A percentile compares a stretch with the other conserved stretches of the same genome.
Conservation (phyloP, 2,329 filamentous ascomycete genomes). For the Phialocephala subalpina region DNA sequence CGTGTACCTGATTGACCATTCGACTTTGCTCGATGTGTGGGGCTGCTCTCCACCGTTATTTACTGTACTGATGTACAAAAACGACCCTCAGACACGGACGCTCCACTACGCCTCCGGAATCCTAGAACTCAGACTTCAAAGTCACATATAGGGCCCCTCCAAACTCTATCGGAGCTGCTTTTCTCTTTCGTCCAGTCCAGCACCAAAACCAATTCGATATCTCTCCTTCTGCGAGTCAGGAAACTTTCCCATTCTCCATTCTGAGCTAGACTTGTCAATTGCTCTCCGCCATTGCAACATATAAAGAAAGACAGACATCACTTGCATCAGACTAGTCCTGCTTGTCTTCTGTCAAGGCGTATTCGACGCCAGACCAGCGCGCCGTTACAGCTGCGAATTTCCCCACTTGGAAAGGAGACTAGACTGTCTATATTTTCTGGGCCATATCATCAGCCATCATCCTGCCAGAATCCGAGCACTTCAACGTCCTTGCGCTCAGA, state of each 20-base stretch:
- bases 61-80: slow-evolving; percentile 17
- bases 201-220: slow-evolving; percentile 18
- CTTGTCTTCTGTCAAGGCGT: slow-evolving; percentile 27
- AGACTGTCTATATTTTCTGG: slow-evolving; percentile 11
- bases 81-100: slow-evolving; percentile 32
- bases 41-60: slow-evolving; percentile 28
- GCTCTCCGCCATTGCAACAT: background rate
- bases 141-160: slow-evolving; percentile 32
- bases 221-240: slow-evolving; percentile 29
- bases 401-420: slow-evolving; percentile 12
- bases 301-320: slow-evolving; percentile 8
- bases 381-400: slow-evolving; percentile 19
- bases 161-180: slow-evolving; percentile 23
- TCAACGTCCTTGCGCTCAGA: slow-evolving; percentile 33
- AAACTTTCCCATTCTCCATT: slow-evolving; percentile 19
- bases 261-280: slow-evolving; percentile 1
- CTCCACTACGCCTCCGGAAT: slow-evolving; percentile 34
- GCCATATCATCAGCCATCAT: slow-evolving; percentile 24
- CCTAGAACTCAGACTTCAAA: slow-evolving; percentile 11
- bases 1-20: slow-evolving; percentile 32
- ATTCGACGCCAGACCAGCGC: slow-evolving; percentile 16
- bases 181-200: slow-evolving; percentile 4
- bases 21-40: slow-evolving; percentile 11
- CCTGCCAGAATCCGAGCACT: slow-evolving; percentile 31
- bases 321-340: slow-evolving; percentile 22